Percentiles rank a stretch among this genome's conserved stretches.
These are phyloP conservation scores for Amaranthus hypochondriacus DNA, from an alignment of 148 eudicot genomes.

Conservation along the genomic window DNA sequence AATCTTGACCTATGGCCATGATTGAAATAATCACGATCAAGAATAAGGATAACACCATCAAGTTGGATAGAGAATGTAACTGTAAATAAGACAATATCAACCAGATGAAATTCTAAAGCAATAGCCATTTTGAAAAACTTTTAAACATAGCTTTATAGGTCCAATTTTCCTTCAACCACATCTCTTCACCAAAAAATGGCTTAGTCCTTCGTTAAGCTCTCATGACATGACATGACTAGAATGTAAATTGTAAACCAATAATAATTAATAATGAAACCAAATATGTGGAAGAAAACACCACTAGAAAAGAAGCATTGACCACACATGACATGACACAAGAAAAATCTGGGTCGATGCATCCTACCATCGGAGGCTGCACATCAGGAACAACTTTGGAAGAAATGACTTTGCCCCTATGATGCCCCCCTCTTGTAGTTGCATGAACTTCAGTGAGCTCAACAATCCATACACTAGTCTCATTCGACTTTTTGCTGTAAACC, in stretches of 20 bases:
- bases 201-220: not conserved
- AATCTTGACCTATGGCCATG: no score
- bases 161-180: not conserved
- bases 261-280: not conserved
- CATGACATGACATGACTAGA: not conserved
- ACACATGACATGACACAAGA: not conserved
- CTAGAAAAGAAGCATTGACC: not conserved
- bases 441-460: constrained; percentile 76
- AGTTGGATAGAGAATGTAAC: not conserved
- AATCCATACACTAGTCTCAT: constrained; percentile 76
- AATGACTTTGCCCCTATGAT: constrained; percentile 81
- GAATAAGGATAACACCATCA: not conserved
- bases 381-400: constrained; percentile 60
- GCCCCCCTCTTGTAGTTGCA: constrained; percentile 82
- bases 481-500: constrained; percentile 68
- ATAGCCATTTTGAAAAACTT: not conserved
- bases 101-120: not conserved
- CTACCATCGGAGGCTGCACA: constrained; percentile 93
- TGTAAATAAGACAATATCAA: not conserved
- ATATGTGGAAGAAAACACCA: not conserved
- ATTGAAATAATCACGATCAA: no score
- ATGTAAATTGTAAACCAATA: not conserved
- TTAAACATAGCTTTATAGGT: not conserved
- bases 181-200: not conserved
- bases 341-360: not conserved